phyloP scores from a whole-genome alignment of 75 land plant genomes.

The Cupressus sempervirens region DNA sequence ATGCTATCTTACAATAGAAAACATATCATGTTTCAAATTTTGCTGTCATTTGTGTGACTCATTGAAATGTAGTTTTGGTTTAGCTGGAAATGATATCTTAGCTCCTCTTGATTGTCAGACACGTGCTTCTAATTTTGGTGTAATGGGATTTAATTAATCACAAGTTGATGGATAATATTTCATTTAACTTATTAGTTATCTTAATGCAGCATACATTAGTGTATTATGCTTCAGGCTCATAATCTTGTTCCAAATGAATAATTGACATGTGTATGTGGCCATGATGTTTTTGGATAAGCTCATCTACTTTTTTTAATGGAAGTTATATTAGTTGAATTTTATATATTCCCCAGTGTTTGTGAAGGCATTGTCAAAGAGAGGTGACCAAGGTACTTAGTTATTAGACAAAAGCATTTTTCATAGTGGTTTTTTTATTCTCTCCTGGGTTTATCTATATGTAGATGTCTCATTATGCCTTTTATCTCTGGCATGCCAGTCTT shows the following conservation, averaged over 20 bases:
- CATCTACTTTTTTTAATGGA: neutral
- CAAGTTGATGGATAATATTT: neutral
- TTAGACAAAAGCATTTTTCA: neutral
- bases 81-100: neutral
- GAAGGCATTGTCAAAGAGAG: neutral
- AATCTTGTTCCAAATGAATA: neutral
- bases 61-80: neutral
- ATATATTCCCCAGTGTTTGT: neutral
- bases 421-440: neutral
- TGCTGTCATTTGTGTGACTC: neutral
- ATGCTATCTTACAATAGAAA: neutral
- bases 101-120: neutral
- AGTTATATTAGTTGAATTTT: neutral
- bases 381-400: neutral
- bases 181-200: neutral
- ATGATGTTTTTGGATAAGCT: neutral
- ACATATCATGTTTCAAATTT: neutral
- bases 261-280: neutral
- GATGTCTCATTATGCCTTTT: neutral
- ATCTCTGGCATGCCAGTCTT: neutral
- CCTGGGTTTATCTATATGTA: neutral
- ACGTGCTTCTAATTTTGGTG: neutral
- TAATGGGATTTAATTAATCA: neutral
- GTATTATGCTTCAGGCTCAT: neutral
- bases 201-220: neutral